These are phyloP conservation scores for Agastache rugosa DNA, from an alignment of 257 asterid genomes.

Conservation along the genomic window DNA sequence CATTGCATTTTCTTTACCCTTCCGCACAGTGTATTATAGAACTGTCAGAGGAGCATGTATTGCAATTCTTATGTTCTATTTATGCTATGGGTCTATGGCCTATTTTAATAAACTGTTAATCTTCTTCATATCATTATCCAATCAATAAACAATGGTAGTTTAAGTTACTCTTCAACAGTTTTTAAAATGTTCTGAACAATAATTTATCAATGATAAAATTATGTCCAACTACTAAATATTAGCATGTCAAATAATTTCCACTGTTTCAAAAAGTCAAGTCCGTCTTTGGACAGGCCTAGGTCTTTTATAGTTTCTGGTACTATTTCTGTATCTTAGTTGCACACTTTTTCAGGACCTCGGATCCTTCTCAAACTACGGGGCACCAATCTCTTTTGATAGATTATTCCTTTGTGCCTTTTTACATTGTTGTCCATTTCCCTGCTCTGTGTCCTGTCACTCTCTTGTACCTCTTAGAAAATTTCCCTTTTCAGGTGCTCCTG, in stretches of 20 bases:
- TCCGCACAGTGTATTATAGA: neutral
- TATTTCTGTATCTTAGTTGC: constrained; percentile 7
- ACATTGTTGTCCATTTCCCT: neutral
- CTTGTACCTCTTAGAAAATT: neutral
- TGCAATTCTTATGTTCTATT: constrained; percentile 19
- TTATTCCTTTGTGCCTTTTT: neutral
- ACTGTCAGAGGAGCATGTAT: neutral
- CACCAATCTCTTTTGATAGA: neutral
- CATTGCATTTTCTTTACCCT: constrained; percentile 6
- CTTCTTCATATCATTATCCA: constrained; percentile 3
- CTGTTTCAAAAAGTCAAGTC: constrained; percentile 15
- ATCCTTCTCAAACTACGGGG: neutral
- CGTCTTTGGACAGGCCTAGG: neutral
- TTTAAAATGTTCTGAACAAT: neutral
- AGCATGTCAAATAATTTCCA: neutral
- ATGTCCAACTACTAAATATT: neutral
- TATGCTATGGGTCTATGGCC: neutral
- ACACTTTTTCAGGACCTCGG: constrained; percentile 1
- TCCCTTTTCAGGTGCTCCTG: constrained; percentile 1
- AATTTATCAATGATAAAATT: neutral
- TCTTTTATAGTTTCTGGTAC: constrained; percentile 3
- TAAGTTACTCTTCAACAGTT: constrained; percentile 1
- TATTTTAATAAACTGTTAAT: neutral
- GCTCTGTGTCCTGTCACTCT: neutral
- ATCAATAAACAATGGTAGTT: neutral